These are phyloP conservation scores for Articulospora tetracladia DNA, from an alignment of 495 filamentous ascomycete genomes.

Conservation along the genomic window DNA sequence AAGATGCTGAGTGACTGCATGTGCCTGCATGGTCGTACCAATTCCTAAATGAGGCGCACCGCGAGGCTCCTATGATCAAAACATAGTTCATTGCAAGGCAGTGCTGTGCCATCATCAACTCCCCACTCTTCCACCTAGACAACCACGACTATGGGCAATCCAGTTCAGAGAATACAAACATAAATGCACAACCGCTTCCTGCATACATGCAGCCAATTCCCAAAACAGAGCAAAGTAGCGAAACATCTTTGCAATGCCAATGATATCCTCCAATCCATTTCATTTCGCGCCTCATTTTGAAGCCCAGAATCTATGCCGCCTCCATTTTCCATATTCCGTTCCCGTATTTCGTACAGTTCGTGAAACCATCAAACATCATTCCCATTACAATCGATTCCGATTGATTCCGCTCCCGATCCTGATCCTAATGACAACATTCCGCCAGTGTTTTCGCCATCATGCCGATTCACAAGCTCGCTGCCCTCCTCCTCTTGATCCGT, in stretches of 20 bases:
- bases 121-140: not conserved
- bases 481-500: slow-evolving; percentile 32
- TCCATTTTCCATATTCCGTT: no score
- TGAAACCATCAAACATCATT: not conserved
- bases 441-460: no score
- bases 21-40: not conserved
- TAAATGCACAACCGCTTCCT: no score
- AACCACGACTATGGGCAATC: not conserved
- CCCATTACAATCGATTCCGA: no score
- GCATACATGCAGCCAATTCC: not conserved
- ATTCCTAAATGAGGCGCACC: not conserved
- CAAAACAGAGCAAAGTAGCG: no score
- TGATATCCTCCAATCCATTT: no score
- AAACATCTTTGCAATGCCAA: no score
- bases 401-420: not conserved
- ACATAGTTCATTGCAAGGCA: not conserved
- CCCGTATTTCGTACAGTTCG: no score
- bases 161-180: not conserved
- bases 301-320: no score
- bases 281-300: no score
- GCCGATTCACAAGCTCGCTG: slow-evolving; percentile 32
- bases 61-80: not conserved
- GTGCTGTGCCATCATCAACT: not conserved
- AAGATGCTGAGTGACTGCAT: not conserved
- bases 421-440: not conserved